These are phyloP conservation scores for Stachybotrys echinatus DNA, from an alignment of 2,329 filamentous ascomycete species.

Conservation along the genomic window DNA sequence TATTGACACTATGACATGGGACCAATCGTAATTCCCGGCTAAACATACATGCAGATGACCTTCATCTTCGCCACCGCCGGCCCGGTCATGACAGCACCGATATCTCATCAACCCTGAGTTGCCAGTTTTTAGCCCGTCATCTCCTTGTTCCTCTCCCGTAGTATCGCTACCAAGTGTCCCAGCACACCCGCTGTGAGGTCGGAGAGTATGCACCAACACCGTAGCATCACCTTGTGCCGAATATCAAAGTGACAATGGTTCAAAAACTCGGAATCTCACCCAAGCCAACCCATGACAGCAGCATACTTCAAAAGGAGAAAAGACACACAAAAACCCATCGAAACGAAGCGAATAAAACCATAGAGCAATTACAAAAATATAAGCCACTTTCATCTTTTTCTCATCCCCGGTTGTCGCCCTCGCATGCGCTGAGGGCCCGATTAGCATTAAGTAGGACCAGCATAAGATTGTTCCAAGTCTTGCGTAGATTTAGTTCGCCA, in stretches of 20 bases:
- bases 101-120: background rate
- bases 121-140: background rate
- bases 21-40: slow-evolving; percentile 17
- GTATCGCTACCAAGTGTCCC: background rate
- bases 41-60: slow-evolving; percentile 21
- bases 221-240: background rate
- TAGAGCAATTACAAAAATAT: slow-evolving; percentile 38
- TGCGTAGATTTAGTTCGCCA: slow-evolving; percentile 44
- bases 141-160: background rate
- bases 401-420: slow-evolving; percentile 4
- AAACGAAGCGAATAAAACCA: slow-evolving; percentile 19
- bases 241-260: background rate
- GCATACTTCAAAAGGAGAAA: slow-evolving; percentile 12
- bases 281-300: too few relatives aligned
- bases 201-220: background rate
- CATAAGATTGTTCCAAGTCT: slow-evolving; percentile 2
- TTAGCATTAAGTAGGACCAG: background rate
- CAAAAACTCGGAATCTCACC: too few relatives aligned
- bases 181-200: too few relatives aligned
- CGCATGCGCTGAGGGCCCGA: slow-evolving; percentile 9
- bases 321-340: slow-evolving; percentile 15
- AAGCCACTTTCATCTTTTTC: slow-evolving; percentile 24
- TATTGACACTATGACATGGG: slow-evolving; percentile 16
- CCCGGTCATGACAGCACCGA: slow-evolving; percentile 2
- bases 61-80: slow-evolving; percentile 10